Conservation (phyloP, 768 basidiomycete species). For the Punctularia strigosozonata region DNA sequence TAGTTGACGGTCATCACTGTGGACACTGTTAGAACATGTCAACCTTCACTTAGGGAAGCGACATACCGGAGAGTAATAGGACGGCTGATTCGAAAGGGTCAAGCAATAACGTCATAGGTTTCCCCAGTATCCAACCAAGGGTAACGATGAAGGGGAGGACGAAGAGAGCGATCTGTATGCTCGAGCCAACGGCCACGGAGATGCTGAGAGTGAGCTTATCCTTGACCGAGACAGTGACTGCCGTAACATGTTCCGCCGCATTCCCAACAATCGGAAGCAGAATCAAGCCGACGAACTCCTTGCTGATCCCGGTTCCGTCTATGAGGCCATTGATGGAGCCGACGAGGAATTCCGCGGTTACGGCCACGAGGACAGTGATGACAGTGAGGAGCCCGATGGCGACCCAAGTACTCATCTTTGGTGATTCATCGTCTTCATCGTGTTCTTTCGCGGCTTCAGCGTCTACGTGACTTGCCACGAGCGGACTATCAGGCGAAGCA, state of each 20-base stretch:
- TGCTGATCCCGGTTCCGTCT: conserved; percentile 37
- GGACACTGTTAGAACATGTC: neutral
- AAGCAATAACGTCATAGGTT: conserved; percentile 65
- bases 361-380: conserved; percentile 29
- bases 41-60: neutral
- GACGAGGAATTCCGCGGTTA: conserved; percentile 58
- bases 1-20: conserved; percentile 60
- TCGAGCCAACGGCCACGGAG: conserved; percentile 82
- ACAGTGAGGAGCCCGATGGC: conserved; percentile 24
- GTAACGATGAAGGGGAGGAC: conserved; percentile 63
- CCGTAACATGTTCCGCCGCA: conserved; percentile 86
- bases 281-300: conserved; percentile 80
- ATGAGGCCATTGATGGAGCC: conserved; percentile 74
- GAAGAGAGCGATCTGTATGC: no score
- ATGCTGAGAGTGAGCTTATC: conserved; percentile 80
- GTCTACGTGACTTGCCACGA: conserved; percentile 8
- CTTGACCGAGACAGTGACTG: conserved; percentile 85
- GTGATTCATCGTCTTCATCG: conserved; percentile 22
- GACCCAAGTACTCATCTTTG: conserved; percentile 21
- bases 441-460: conserved; percentile 13
- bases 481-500: no score
- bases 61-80: conserved; percentile 36
- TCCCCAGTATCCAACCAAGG: conserved; percentile 73
- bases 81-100: conserved; percentile 66
- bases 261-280: conserved; percentile 92